Evolutionary conservation across 2,329 filamentous ascomycete genomes (phyloP), one percentile per base, ranked within the genome.

Genomic region (Aspergillaceae sp.): DNA sequence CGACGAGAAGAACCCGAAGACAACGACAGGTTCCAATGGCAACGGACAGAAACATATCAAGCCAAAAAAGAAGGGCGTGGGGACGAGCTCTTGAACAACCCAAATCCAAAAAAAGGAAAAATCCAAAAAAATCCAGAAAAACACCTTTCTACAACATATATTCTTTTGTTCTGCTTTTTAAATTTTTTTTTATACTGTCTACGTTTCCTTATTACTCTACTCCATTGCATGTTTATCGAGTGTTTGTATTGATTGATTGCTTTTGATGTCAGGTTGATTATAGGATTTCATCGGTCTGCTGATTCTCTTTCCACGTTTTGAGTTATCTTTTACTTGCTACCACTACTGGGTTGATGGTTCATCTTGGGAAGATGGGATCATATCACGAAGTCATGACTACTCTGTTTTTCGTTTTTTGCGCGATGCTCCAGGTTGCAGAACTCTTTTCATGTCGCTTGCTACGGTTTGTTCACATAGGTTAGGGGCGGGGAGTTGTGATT

Each of bases 11-110:
- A 53, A 53, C 35, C 41, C 50, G 9, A 59, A 56, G 52, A 49
- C 42, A 29, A 51, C 45, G 32, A 51, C 51, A 38, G 49, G 19
- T 19, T 19, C 48, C 4, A 45, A 44, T 1, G 55, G 56, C 7
- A 49, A 49, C 43, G 62, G 61, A 29, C 61, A 64, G 55, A 64
- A 65, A 58, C 60, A 65, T 59, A 63, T 65, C 38, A 62, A 65
- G 51, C 62, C 62, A 47, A 65, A 65, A 59, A 65, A 65, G 61
- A 65, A 65, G 59, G 63, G 63, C 34, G 63, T 65, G 33, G 63
- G 63, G 28, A 65, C 63, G 27, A 56, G 61, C 45, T 49, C 29
- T 35, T 11, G 33, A 44, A 9, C 51, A 53, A 56, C 44, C n/a
- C 40, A 58, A 55, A 48, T 44, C 7, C 5, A 41, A 41, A 30